Percentiles rank a stretch among this genome's conserved stretches.
Conservation (phyloP, 179 eudicot genomes). For the Nepenthes alata region DNA sequence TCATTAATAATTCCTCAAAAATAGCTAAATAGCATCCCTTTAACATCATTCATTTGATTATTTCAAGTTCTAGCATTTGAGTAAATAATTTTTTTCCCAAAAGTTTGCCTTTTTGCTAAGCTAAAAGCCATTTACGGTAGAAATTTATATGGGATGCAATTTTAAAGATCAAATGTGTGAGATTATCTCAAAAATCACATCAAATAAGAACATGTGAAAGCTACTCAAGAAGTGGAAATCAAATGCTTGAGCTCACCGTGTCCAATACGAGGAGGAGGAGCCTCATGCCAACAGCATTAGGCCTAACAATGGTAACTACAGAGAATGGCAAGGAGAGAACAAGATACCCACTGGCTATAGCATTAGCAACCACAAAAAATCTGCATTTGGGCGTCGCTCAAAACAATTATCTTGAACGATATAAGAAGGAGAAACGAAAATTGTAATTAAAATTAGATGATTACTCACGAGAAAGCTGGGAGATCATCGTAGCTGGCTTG, state of each 20-base stretch:
- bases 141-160: too few relatives aligned
- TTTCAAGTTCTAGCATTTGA: too few relatives aligned
- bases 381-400: constrained; percentile 21
- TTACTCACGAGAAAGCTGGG: constrained; percentile 59
- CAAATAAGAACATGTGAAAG: too few relatives aligned
- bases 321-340: constrained; percentile 85
- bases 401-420: background rate
- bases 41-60: too few relatives aligned
- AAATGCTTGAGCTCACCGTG: constrained; percentile 33
- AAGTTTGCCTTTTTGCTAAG: too few relatives aligned
- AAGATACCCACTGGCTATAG: constrained; percentile 55
- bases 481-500: constrained; percentile 59
- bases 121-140: too few relatives aligned
- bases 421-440: background rate
- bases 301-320: constrained; percentile 61
- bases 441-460: too few relatives aligned
- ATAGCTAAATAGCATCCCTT: too few relatives aligned
- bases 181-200: too few relatives aligned
- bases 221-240: background rate
- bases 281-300: constrained; percentile 44
- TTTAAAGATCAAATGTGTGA: too few relatives aligned
- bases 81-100: too few relatives aligned
- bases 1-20: too few relatives aligned
- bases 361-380: constrained; percentile 78
- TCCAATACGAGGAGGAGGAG: constrained; percentile 71